Conservation (phyloP, 2,329 filamentous ascomycete genomes). For the Ophiocordyceps camponoti-rufipedis region DNA sequence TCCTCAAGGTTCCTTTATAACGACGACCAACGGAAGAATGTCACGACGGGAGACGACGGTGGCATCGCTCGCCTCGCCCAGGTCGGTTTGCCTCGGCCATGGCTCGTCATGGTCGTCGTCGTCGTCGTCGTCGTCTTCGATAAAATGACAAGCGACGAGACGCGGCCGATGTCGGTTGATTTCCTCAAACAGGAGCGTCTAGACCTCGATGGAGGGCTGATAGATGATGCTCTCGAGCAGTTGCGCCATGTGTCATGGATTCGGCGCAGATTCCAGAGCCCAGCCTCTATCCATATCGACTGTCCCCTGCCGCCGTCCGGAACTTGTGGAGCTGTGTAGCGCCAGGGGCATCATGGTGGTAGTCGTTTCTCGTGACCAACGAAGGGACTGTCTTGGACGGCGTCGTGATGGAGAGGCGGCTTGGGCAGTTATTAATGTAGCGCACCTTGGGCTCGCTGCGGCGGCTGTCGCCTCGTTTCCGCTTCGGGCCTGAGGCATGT, state of each 20-base stretch:
- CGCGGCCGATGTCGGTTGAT: conserved; percentile 8
- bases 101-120: background rate
- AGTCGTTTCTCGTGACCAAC: background rate
- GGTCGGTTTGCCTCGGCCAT: no score
- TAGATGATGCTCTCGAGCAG: background rate
- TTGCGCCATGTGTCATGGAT: conserved; percentile 6
- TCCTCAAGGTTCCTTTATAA: conserved; percentile 2
- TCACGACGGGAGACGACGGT: background rate
- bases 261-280: background rate
- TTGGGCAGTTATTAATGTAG: conserved; percentile 1
- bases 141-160: conserved; percentile 2
- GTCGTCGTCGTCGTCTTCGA: background rate
- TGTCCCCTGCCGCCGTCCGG: background rate
- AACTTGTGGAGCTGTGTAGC: background rate
- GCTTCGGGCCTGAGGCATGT: conserved; percentile 10
- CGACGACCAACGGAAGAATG: conserved; percentile 1
- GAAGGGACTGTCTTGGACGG: background rate
- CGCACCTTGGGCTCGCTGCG: conserved; percentile 1
- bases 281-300: background rate
- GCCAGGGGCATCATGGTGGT: background rate
- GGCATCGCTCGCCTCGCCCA: no score
- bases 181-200: conserved; percentile 6
- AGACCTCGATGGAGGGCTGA: background rate
- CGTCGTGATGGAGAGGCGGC: background rate
- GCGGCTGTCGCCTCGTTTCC: conserved; percentile 10